Base-by-base conservation (phyloP, 306 rosid species). In the Pyrus betulifolia region DNA sequence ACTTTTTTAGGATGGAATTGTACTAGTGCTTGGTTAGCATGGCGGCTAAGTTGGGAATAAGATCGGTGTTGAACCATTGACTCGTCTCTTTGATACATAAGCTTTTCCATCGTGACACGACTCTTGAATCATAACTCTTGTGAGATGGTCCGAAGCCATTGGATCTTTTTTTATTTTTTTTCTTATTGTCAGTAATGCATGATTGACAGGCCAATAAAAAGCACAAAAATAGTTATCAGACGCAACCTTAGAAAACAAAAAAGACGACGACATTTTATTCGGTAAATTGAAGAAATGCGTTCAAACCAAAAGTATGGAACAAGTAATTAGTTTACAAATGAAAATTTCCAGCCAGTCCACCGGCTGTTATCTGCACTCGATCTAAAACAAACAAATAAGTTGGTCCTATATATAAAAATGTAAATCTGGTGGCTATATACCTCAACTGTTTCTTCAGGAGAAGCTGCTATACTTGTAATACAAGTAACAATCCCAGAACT, bases 381-480 rank as follows among this genome's bases (percentile, higher is more conserved):
- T 44, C 63, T 30, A 59, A 15, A 33, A 58, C 66, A 49, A 75
- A 67, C 17, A 21, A 64, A 70, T 17, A 42, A 74, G 40, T 4
- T 40, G 21, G 25, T 4, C 63, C 63, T 58, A 22, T 4, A 57
- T 75, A 7, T 27, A 15, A 63, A 38, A 69, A 54, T 61, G 61
- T 55, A n/a, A 83, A 71, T 80, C 61, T 60, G 71, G 80, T 82
- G 49, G 67, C 74, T 91, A 83, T 85, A 86, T 89, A 7, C 77
- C 46, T 40, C 28, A 22, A 17, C 67, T n/a, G 35, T 78, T 76
- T 63, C 46, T 76, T 79, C 76, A 70, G 40, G 70, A 74, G 78
- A 82, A 78, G 76, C 70, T 67, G 78, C 60, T 82, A 64, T 72
- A 60, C 77, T 54, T 73, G 69, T 40, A 21, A 71, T 52, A 44